Base-by-base conservation (phyloP, 495 filamentous ascomycete species). In the Neurospora sp. region DNA sequence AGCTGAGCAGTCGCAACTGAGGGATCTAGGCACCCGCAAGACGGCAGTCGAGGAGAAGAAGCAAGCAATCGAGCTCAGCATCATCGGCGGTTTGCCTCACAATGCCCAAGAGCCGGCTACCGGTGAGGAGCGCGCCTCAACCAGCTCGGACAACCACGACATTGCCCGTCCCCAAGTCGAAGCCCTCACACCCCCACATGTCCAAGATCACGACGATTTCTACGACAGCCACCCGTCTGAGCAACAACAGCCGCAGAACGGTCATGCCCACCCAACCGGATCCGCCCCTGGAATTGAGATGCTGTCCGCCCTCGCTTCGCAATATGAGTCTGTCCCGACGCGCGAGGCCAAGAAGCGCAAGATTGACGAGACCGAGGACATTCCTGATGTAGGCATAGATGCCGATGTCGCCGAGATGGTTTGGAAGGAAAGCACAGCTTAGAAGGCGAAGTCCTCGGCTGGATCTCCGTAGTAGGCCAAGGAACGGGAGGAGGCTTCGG, bases 321-420 rank as follows among this genome's bases (percentile, higher is more conserved):
- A 80, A 12, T 86, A 84, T 72, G 84, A 83, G 74, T 78, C 85
- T 7, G 81, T 86, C 11, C 79, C 86, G 9, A 76, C 82, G 38
- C 84, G 85, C 41, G 78, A 88, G 39, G 96, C 96, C 83, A 91
- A 93, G 82, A 86, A 93, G 77, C 94, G 95, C 77, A 85, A 91
- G 73, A 84, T 89, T n/a, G 88, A 90, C 73, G 77, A 80, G 10
- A 84, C 81, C 1, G 88, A 90, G 62, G 91, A 92, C 41, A 92
- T 93, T 76, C 89, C 89, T 5, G 88, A 90, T 71, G 89, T 93
- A 70, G 92, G 89, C 0, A 84, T 96, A 75, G 93, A 96, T 78
- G 90, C 91, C 1, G 93, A 95, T 81, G 92, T 96, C 40, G 90
- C 91, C n/a, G 91, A 93, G 74, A 88, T 95, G 81, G 84, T 96